A percentile compares a stretch with the other conserved stretches of the same genome.
Evolutionary conservation across 176 grass and related monocot genomes (phyloP).

Genomic region (Cymbopogon citratus): DNA sequence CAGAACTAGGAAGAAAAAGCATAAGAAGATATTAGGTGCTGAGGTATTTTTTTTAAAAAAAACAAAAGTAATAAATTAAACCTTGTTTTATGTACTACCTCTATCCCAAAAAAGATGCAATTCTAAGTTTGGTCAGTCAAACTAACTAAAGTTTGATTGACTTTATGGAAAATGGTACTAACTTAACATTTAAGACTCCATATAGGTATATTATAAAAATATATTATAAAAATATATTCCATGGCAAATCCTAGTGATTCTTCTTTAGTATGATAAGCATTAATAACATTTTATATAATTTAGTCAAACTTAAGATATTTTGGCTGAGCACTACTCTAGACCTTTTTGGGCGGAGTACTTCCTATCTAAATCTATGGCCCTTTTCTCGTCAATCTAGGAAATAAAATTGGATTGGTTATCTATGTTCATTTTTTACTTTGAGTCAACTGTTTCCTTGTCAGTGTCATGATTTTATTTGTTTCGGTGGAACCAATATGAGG

Average conservation of each 20-base stretch:
- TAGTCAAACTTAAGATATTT: neutral
- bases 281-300: neutral
- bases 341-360: neutral
- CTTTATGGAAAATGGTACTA: neutral
- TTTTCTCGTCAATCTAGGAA: neutral
- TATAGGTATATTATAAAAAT: neutral
- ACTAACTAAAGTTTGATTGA: neutral
- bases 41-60: slow-evolving; percentile 26
- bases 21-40: slow-evolving; percentile 27
- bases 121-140: neutral
- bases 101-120: neutral
- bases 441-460: neutral
- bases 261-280: neutral
- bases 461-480: neutral
- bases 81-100: neutral
- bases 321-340: neutral
- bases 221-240: neutral
- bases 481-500: neutral
- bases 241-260: neutral
- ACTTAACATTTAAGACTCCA: neutral
- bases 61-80: neutral
- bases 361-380: neutral
- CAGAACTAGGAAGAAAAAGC: slow-evolving; percentile 20
- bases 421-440: slow-evolving; percentile 13
- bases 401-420: neutral